These are phyloP conservation scores for Prunus fruticosa DNA, from an alignment of 306 rosid species.

Conservation along the genomic window DNA sequence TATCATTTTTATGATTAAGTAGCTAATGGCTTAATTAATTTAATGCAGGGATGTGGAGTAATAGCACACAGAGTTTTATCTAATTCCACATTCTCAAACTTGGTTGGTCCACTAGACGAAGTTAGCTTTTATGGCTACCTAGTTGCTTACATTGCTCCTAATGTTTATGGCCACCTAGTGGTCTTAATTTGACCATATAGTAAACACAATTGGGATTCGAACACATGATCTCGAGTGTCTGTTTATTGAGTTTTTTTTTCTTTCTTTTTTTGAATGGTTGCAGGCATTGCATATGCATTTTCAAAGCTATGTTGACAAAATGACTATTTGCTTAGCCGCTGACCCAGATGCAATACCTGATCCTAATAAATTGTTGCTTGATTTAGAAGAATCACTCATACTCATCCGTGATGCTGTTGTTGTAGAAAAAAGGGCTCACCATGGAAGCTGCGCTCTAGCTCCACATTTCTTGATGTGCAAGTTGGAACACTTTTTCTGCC, in stretches of 20 bases:
- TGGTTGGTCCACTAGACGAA: conserved; percentile 62
- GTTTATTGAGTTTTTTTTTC: neutral
- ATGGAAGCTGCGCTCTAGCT: conserved; percentile 14
- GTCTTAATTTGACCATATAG: neutral
- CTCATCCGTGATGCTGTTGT: conserved; percentile 31
- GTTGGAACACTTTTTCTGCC: no score
- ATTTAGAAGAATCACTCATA: conserved; percentile 53
- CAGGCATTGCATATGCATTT: conserved; percentile 67
- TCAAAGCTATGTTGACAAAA: conserved; percentile 46
- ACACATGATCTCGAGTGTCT: no score
- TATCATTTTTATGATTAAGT: no score
- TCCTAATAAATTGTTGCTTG: conserved; percentile 50
- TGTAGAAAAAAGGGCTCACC: conserved; percentile 10
- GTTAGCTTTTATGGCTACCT: conserved; percentile 58
- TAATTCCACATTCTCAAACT: conserved; percentile 53
- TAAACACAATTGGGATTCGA: neutral
- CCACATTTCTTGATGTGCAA: no score
- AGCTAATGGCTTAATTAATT: no score
- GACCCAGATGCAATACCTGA: conserved; percentile 57
- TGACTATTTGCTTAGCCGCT: conserved; percentile 46
- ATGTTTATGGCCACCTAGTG: conserved; percentile 56
- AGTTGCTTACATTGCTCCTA: conserved; percentile 47
- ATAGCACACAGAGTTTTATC: conserved; percentile 37
- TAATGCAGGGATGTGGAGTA: conserved; percentile 32
- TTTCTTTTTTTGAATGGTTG: neutral